Evolutionary conservation across 2,329 filamentous ascomycete genomes (phyloP), one percentile per base, ranked within the genome.

Genomic region (Orbilia brochopaga): DNA sequence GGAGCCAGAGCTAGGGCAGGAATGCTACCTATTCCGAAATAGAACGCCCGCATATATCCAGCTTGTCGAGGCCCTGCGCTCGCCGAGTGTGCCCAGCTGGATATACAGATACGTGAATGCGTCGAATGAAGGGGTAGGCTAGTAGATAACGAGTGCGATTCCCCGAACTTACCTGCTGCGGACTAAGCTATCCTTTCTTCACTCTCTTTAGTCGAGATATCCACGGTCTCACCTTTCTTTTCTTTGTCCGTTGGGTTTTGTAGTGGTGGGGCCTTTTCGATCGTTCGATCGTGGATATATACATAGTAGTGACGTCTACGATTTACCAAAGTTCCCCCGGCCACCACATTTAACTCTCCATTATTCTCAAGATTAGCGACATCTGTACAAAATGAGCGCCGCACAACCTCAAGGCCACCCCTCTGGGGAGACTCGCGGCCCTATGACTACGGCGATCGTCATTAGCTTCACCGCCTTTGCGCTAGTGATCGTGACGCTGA

Each of bases 381-480:
- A 57, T 52, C 30, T 24, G 1, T 7, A 17, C 5, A 51, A 23
- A 15, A 69, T 69, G 64, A 62, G 64, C 17, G 56, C 51, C 27
- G 56, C 30, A 8, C 57, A 35, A 46, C 40, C 64, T 30, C 15
- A 13, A 5, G 23, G 52, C 10, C 48, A 21, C 56, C 64, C 64
- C 17, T 60, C 66, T 11, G 66, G 66, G 19, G 66, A 70, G 24
- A 64, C 17, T 24, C 54, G 46, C 8, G 66, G 66, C 24, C 66
- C 66, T 19, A 63, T 70, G 59, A 70, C 66, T 0, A 55, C 59
- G 4, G 66, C 66, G n/a, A 70, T 70, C 13, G 66, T 70, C 32
- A 63, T 70, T 5, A 70, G 53, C 0, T 70, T 70, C 27, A 70
- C 59, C 8, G 46, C 58, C 3, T 70, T 70, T 35, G 66, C 58